Base-by-base conservation (phyloP, 176 grass and related monocot species). In the Poa pratensis region DNA sequence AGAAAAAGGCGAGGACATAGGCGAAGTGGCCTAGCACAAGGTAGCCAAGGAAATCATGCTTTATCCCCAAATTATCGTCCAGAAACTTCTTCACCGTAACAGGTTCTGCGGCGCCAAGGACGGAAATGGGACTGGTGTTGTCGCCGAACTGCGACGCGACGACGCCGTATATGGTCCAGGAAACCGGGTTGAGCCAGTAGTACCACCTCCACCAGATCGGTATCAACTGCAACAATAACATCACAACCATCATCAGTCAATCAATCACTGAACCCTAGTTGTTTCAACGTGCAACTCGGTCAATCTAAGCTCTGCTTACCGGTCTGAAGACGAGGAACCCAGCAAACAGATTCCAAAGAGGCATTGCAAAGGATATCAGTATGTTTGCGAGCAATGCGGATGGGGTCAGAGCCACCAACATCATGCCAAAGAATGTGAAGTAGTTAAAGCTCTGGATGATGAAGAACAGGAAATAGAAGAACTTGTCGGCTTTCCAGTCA, bases 161-260 rank as follows among this genome's bases (percentile, higher is more conserved):
- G 1, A 91, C 69, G 5, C 95, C 95, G 62, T 97, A 94, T 30
- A 93, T 94, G 34, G 90, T 91, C 92, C 92, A 94, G 2, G 95
- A 71, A 17, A 97, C 86, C 8, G 95, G 95, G 59, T 92, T 88
- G 19, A 48, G 84, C 95, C 95, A 97, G 79, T 94, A 94, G 71
- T 90, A 97, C 95, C 95, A 97, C 76, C 95, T 94, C 95, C 95
- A 97, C 95, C 95, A 97, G 71, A 91, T 63, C 2, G 95, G 95
- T 52, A 97, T 86, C 3, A 16, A 32, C 95, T 97, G 32, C 50
- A 86, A 52, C 39, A 76, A 7, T 18, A 1, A 19, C 32, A 40
- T 69, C 18, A 69, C 66, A 40, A 42, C 11, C 18, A 61, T 32
- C 65, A 13, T 61, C 12, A 53, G 14, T 53, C 51, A 24, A 61